These are phyloP conservation scores for Tricholoma bakamatsutake DNA, from an alignment of 768 basidiomycete species.

Conservation along the genomic window DNA sequence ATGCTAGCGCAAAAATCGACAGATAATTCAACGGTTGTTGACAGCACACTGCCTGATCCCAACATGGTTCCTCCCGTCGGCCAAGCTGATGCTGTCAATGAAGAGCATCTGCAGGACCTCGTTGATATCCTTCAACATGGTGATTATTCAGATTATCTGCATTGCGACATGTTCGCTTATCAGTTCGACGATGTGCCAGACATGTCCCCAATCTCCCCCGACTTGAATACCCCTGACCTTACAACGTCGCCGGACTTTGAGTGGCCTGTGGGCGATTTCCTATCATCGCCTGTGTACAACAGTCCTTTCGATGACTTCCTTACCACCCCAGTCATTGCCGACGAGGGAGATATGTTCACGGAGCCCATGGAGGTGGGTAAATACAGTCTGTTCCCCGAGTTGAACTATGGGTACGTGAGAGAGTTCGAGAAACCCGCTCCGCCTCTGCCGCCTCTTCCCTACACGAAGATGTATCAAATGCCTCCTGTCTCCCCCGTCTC, in stretches of 20 bases:
- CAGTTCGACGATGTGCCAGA: background rate
- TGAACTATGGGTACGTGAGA: background rate
- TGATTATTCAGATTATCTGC: slow-evolving; percentile 15
- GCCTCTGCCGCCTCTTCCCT: background rate
- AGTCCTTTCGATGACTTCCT: slow-evolving; percentile 14
- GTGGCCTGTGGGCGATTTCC: background rate
- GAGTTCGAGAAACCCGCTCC: slow-evolving; percentile 10
- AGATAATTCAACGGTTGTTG: slow-evolving; percentile 28
- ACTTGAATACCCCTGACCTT: background rate
- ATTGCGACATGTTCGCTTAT: slow-evolving; percentile 1
- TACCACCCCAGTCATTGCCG: slow-evolving; percentile 14
- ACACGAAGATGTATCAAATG: slow-evolving; percentile 34
- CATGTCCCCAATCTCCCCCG: slow-evolving; percentile 16
- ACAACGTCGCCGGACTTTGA: slow-evolving; percentile 5
- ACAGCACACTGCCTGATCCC: slow-evolving; percentile 22
- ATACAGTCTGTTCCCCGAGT: slow-evolving; percentile 19
- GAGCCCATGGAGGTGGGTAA: slow-evolving; percentile 28
- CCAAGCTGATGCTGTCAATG: slow-evolving; percentile 13
- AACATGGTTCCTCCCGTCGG: slow-evolving; percentile 19
- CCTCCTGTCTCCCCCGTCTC: slow-evolving; percentile 50
- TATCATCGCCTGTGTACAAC: background rate
- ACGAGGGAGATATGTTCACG: slow-evolving; percentile 6
- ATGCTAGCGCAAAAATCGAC: slow-evolving; percentile 56
- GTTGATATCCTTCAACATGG: slow-evolving; percentile 12
- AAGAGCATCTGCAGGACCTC: slow-evolving; percentile 16